Percentiles rank a stretch among this genome's conserved stretches.
phyloP scores from a whole-genome alignment of 257 asterid species.

The Linderniella brevidens region DNA sequence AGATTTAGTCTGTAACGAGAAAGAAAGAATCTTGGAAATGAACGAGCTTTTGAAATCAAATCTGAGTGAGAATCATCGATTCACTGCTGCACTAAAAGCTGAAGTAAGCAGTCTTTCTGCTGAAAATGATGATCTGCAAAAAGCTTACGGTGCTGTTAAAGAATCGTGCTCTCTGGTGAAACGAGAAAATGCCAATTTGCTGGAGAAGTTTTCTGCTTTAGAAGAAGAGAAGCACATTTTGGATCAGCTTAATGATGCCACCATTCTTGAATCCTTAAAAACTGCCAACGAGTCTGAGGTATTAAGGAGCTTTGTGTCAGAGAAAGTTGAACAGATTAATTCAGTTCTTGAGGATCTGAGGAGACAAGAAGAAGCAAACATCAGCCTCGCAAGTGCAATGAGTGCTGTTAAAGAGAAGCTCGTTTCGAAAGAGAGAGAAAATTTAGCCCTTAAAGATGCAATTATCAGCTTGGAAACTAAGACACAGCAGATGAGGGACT shows the following conservation, averaged over 20 bases:
- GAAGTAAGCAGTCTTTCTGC: no score
- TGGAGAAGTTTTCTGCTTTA: slow-evolving; percentile 37
- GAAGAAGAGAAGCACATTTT: slow-evolving; percentile 34
- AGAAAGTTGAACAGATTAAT: slow-evolving; percentile 35
- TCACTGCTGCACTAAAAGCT: no score
- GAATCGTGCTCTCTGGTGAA: slow-evolving; percentile 26
- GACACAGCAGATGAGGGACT: slow-evolving; percentile 27
- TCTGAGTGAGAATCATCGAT: slow-evolving; percentile 21
- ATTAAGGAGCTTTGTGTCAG: slow-evolving; percentile 25
- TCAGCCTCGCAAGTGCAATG: slow-evolving; percentile 33
- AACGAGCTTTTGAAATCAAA: slow-evolving; percentile 39
- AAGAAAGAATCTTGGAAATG: slow-evolving; percentile 34
- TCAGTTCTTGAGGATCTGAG: slow-evolving; percentile 33
- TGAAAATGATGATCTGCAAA: slow-evolving; percentile 30
- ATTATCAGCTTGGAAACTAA: slow-evolving; percentile 46
- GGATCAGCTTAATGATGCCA: slow-evolving; percentile 36
- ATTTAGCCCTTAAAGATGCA: slow-evolving; percentile 33
- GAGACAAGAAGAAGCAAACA: slow-evolving; percentile 25
- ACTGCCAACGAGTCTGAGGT: slow-evolving; percentile 26
- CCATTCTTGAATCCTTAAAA: slow-evolving; percentile 38
- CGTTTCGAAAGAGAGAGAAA: slow-evolving; percentile 43
- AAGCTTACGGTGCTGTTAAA: slow-evolving; percentile 29
- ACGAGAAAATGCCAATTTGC: slow-evolving; percentile 37
- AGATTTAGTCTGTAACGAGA: slow-evolving; percentile 28
- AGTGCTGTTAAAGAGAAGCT: slow-evolving; percentile 27